Percentiles rank a stretch among this genome's conserved stretches.
Evolutionary conservation across 805 yeast species (phyloP).

Genomic region (Saturnispora mendoncae): DNA sequence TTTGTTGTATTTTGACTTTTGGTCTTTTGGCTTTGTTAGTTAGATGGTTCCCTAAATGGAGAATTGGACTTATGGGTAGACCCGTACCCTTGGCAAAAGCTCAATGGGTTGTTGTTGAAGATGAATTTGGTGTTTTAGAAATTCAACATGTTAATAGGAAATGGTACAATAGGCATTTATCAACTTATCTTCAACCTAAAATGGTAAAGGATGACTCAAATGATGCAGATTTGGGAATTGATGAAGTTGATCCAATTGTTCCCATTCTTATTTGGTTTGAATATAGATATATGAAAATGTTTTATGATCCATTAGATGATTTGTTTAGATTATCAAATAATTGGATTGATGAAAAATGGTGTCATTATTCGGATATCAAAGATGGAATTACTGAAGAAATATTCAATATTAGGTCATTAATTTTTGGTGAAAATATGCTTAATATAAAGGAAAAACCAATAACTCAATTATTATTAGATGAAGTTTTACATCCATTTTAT

Average conservation of each 20-base stretch:
- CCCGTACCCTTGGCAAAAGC: conserved; percentile 66
- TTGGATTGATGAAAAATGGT: conserved; percentile 85
- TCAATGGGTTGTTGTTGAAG: conserved; percentile 91
- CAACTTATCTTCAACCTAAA: conserved; percentile 45
- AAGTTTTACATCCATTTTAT: conserved; percentile 91
- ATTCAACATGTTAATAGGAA: conserved; percentile 46
- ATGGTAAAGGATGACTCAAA: conserved; percentile 9
- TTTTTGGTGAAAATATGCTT: conserved; percentile 72
- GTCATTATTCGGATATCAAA: conserved; percentile 41
- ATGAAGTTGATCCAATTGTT: conserved; percentile 51
- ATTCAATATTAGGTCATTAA: conserved; percentile 57
- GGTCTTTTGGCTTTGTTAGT: conserved; percentile 69
- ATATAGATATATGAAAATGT: conserved; percentile 75
- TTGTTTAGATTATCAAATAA: conserved; percentile 72
- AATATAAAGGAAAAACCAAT: conserved; percentile 68
- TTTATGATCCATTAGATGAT: conserved; percentile 83
- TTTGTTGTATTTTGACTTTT: conserved; percentile 46
- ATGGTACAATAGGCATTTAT: conserved; percentile 63
- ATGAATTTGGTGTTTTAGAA: conserved; percentile 80
- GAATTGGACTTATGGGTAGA: conserved; percentile 58
- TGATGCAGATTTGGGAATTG: conserved; percentile 11
- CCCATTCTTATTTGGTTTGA: conserved; percentile 64
- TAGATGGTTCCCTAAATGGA: conserved; percentile 80
- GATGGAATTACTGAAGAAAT: conserved; percentile 65
- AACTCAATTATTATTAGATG: conserved; percentile 62